Percentiles rank a stretch among this genome's conserved stretches.
Conservation (phyloP, 495 filamentous ascomycete genomes). For the Annulohypoxylon nitens region DNA sequence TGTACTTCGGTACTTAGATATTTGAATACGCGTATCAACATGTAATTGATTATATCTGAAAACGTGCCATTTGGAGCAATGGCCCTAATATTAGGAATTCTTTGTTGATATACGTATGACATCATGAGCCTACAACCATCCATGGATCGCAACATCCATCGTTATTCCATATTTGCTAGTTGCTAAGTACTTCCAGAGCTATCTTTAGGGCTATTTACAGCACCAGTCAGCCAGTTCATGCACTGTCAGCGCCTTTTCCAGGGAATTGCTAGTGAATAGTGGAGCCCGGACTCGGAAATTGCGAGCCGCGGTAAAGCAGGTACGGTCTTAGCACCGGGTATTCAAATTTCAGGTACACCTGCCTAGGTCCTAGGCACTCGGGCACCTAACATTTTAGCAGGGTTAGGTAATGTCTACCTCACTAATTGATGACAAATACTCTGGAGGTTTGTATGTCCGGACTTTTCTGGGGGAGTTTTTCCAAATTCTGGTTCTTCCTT, state of each 20-base stretch:
- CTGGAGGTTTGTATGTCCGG: not conserved
- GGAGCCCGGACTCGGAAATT: not conserved
- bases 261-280: not conserved
- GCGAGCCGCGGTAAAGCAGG: slow-evolving; percentile 16
- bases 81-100: not conserved
- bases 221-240: not conserved
- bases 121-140: slow-evolving; percentile 3
- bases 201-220: not conserved
- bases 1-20: not conserved
- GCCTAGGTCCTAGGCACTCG: not conserved
- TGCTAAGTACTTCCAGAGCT: not conserved
- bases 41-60: not conserved
- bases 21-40: not conserved
- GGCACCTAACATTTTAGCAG: not conserved
- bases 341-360: not conserved
- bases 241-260: not conserved
- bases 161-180: not conserved
- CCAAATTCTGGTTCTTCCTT: not conserved
- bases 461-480: not conserved
- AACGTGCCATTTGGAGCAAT: slow-evolving; percentile 5
- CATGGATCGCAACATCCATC: not conserved
- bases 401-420: not conserved
- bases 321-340: not conserved
- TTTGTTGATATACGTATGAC: slow-evolving; percentile 18
- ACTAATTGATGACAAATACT: not conserved